Evolutionary conservation across 352 stramenopile species (phyloP), one percentile per base, ranked within the genome.

Genomic region (Phytophthora boehmeriae): DNA sequence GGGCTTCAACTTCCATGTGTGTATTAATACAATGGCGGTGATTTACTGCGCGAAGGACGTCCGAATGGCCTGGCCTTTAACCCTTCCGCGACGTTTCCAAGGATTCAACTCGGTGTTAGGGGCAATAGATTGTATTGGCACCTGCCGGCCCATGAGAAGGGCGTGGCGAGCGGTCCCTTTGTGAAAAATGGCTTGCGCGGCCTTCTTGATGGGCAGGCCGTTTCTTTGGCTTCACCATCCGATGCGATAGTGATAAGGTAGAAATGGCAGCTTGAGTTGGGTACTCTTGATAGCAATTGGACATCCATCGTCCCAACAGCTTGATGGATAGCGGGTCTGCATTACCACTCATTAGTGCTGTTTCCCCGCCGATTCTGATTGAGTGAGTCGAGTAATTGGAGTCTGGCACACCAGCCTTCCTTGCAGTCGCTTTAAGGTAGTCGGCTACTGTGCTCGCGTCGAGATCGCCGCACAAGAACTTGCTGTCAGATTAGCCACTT

Each of bases 361-460:
- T 58, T 1, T 28, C 38, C 13, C 47, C 57, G 1, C 46, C 47
- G 3, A 58, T 65, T 0, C 47, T 38, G 0, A 58, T 8, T 6
- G 19, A 59, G n/a, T 65, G 47, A 0, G 57, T 59, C 6, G 41
- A 47, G 17, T 54, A 65, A 8, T 48, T 65, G 10, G 30, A n/a
- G 8, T 39, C 46, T 10, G 47, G 41, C 5, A 65, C 57, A 0
- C 48, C 41, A 11, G 45, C 30, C 5, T 10, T 53, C 11, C 32
- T 45, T 16, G 57, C 39, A 2, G 32, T 49, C 0, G 16, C 4
- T 14, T 65, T 59, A 14, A 55, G 22, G 8, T 47, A 30, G 2
- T 35, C 27, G 19, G 23, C 46, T 9, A 64, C 30, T 0, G 4
- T 6, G n/a, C 9, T 13, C 1, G 44, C 34, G 5, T 2, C 44